phyloP scores from a whole-genome alignment of 176 grass and related monocot genomes.

The Avena atlantica region DNA sequence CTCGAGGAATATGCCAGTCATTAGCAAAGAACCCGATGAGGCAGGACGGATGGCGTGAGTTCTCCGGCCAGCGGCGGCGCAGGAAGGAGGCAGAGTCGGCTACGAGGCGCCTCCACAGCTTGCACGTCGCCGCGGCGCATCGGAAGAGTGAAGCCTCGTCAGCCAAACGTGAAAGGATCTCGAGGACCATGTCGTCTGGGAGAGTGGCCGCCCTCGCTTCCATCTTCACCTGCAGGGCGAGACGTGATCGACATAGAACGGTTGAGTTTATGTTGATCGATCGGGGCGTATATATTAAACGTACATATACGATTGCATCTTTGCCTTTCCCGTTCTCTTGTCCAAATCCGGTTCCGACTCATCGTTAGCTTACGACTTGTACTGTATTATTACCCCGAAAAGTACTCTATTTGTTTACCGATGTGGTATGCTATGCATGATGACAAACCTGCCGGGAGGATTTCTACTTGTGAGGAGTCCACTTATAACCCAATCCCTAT shows the following conservation, averaged over 20 bases:
- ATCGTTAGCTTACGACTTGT: not conserved
- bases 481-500: too few relatives aligned
- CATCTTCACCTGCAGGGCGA: not conserved
- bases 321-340: not conserved
- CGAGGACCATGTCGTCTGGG: constrained; percentile 5
- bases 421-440: too few relatives aligned
- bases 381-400: too few relatives aligned
- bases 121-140: not conserved
- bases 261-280: not conserved
- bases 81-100: not conserved
- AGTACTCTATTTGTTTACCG: too few relatives aligned
- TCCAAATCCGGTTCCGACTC: not conserved
- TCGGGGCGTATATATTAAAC: not conserved
- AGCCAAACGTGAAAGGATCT: not conserved
- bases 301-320: not conserved
- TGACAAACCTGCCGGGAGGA: too few relatives aligned
- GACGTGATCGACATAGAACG: not conserved
- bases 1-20: not conserved
- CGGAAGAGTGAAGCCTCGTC: not conserved
- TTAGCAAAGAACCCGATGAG: not conserved
- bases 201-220: not conserved
- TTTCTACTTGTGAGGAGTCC: too few relatives aligned
- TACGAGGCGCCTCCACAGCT: not conserved
- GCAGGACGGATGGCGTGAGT: not conserved
- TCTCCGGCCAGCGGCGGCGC: not conserved